These are phyloP conservation scores for Sutorius eximius DNA, from an alignment of 1,284 basidiomycete genomes.

Conservation along the genomic window DNA sequence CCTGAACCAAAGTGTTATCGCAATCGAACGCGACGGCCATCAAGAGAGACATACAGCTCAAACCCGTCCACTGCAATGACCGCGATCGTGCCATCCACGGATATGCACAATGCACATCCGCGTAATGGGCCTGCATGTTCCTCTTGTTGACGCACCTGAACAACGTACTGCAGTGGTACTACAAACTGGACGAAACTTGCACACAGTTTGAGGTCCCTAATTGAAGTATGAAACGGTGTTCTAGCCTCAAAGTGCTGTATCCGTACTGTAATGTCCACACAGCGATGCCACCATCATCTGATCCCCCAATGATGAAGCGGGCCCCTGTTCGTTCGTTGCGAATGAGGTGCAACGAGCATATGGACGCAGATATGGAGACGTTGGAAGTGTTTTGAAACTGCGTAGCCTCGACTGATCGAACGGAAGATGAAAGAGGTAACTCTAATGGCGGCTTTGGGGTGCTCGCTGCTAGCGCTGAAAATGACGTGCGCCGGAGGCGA, in stretches of 20 bases:
- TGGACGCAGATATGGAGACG: constrained; percentile 44
- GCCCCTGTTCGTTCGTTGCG: constrained; percentile 57
- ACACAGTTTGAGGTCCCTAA: constrained; percentile 60
- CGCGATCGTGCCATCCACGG: constrained; percentile 80
- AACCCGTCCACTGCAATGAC: constrained; percentile 76
- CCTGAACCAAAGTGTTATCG: constrained; percentile 37
- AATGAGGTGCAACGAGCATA: constrained; percentile 54
- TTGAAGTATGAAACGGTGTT: constrained; percentile 20
- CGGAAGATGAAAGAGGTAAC: not conserved
- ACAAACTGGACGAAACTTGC: constrained; percentile 73
- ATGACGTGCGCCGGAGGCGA: constrained; percentile 42
- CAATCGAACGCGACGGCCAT: not conserved
- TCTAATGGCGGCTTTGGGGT: not conserved
- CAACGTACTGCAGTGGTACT: constrained; percentile 57
- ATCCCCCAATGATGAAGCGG: constrained; percentile 64
- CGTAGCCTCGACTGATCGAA: not conserved
- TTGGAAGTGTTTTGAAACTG: constrained; percentile 42
- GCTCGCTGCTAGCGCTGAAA: constrained; percentile 33
- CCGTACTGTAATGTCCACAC: constrained; percentile 66
- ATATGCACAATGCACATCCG: constrained; percentile 74
- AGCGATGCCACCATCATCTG: constrained; percentile 71
- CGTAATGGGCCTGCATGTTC: constrained; percentile 60
- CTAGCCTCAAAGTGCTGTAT: not conserved
- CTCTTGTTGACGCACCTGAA: constrained; percentile 53
- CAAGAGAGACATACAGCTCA: constrained; percentile 59